Conservation (phyloP, 768 basidiomycete genomes). For the Dioszegia hungarica region DNA sequence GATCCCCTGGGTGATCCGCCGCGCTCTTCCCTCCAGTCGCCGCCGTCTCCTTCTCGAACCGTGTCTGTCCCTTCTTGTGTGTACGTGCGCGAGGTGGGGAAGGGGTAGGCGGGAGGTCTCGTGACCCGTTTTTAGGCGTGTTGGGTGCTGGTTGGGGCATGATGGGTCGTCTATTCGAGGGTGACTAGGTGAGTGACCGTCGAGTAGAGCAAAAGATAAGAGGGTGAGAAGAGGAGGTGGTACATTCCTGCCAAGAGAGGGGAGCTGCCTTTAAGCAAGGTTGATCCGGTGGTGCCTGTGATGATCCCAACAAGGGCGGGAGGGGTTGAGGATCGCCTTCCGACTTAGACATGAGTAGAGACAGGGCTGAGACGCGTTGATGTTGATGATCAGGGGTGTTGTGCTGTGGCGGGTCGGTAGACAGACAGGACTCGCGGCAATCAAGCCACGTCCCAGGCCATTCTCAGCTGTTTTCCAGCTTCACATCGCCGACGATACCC, state of each 20-base stretch:
- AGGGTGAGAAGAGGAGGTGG: neutral
- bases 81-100: constrained; percentile 8
- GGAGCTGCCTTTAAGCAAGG: neutral
- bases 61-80: constrained; percentile 3
- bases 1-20: constrained; percentile 21
- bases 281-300: neutral
- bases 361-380: neutral
- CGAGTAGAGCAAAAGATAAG: neutral
- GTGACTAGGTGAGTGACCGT: neutral
- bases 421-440: neutral
- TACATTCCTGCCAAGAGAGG: neutral
- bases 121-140: constrained; percentile 1
- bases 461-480: no score
- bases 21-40: constrained; percentile 6
- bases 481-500: no score
- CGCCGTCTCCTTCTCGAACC: constrained; percentile 8
- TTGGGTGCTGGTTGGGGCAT: constrained; percentile 3
- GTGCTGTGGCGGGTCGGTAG: neutral
- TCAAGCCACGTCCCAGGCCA: neutral
- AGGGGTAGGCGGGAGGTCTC: constrained; percentile 8
- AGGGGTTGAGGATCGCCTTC: neutral
- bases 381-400: neutral
- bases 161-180: neutral
- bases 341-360: neutral
- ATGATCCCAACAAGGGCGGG: neutral